phyloP scores from a whole-genome alignment of 345 rosid genomes.

The Linum tenue region DNA sequence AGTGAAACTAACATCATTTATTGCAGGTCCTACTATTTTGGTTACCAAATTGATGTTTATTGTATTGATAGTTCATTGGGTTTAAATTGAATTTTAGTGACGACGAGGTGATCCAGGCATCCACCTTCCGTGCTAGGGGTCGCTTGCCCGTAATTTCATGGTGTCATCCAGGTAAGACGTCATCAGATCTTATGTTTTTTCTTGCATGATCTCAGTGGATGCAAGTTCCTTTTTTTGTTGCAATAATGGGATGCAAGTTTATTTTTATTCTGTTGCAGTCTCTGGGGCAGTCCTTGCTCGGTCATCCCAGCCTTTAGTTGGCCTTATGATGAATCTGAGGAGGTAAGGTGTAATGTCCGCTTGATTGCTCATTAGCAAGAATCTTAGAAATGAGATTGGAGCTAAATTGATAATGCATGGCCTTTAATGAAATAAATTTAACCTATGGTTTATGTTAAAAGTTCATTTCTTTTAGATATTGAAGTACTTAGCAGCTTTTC shows the following conservation, averaged over 20 bases:
- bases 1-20: slow-evolving; percentile 6
- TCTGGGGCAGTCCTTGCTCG: slow-evolving; percentile 97
- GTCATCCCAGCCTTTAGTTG: slow-evolving; percentile 94
- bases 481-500: neutral
- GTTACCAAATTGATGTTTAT: neutral
- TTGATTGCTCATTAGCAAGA: neutral
- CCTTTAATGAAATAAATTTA: neutral
- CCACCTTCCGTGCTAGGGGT: slow-evolving; percentile 77
- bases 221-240: neutral
- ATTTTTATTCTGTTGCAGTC: slow-evolving; percentile 30
- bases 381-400: neutral
- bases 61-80: slow-evolving; percentile 1
- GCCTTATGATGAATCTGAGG: slow-evolving; percentile 95
- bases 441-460: neutral
- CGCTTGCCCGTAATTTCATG: slow-evolving; percentile 89
- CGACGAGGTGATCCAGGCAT: slow-evolving; percentile 76
- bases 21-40: slow-evolving; percentile 4
- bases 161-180: slow-evolving; percentile 79
- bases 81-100: slow-evolving; percentile 42
- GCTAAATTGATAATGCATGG: neutral
- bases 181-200: slow-evolving; percentile 1
- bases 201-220: slow-evolving; percentile 5
- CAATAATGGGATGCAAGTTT: slow-evolving; percentile 17
- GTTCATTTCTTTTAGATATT: slow-evolving; percentile 1
- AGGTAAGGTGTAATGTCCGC: slow-evolving; percentile 41